A percentile compares a stretch with the other conserved stretches of the same genome.
These are phyloP conservation scores for Pezicula rhizophila DNA, from an alignment of 2,329 filamentous ascomycete species.

Conservation along the genomic window DNA sequence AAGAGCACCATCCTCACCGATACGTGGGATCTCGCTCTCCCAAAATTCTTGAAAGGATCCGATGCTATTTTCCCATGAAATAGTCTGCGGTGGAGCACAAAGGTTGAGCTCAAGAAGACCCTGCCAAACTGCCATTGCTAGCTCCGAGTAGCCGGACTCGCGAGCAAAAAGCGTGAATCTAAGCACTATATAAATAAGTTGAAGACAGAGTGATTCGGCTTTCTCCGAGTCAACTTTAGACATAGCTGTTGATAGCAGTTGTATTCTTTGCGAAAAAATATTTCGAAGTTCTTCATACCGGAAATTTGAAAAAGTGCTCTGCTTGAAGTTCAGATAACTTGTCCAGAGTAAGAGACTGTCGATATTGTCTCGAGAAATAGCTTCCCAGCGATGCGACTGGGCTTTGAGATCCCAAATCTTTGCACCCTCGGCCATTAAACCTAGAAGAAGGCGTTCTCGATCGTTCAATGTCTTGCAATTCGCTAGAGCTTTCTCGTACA, in stretches of 20 bases:
- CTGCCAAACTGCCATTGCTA: constrained; percentile 78
- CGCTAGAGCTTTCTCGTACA: constrained; percentile 71
- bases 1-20: constrained; percentile 66
- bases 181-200: constrained; percentile 64
- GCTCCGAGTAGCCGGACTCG: constrained; percentile 72
- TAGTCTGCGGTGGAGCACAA: constrained; percentile 41
- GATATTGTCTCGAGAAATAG: constrained; percentile 49
- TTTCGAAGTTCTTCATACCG: constrained; percentile 59
- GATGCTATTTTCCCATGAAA: constrained; percentile 9
- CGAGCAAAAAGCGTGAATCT: constrained; percentile 67
- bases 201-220: constrained; percentile 24
- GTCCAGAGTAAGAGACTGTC: constrained; percentile 64
- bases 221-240: neutral
- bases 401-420: constrained; percentile 65
- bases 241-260: constrained; percentile 32
- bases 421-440: constrained; percentile 68
- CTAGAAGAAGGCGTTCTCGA: constrained; percentile 56
- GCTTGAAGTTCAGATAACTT: constrained; percentile 64
- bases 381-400: constrained; percentile 59
- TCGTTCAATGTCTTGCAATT: constrained; percentile 41
- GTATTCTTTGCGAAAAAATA: constrained; percentile 53
- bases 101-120: constrained; percentile 68
- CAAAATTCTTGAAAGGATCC: constrained; percentile 66
- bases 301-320: constrained; percentile 62
- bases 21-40: constrained; percentile 74